phyloP scores from a whole-genome alignment of 176 grass and related monocot genomes.

The Aegilops umbellulata region DNA sequence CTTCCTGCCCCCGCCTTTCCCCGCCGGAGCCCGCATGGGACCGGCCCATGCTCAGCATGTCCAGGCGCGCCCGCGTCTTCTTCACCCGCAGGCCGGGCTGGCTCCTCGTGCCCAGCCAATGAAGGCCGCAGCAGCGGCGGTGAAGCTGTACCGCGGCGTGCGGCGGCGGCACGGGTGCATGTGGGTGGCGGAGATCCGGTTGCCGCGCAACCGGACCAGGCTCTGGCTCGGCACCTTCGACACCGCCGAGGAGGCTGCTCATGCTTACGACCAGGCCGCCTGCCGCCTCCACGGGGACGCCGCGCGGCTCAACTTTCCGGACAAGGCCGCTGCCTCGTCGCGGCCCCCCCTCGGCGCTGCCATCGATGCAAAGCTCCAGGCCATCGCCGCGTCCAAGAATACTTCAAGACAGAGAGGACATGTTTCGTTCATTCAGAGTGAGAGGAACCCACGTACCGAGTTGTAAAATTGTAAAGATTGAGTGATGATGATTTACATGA shows the following conservation, averaged over 20 bases:
- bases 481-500: no score
- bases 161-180: constrained; percentile 94
- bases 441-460: no score
- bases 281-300: constrained; percentile 51
- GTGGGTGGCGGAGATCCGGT: constrained; percentile 90
- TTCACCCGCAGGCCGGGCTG: constrained; percentile 10
- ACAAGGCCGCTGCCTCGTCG: constrained; percentile 22
- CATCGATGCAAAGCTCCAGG: constrained; percentile 62
- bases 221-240: not conserved
- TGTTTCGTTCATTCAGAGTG: no score
- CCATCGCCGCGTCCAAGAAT: constrained; percentile 34
- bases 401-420: no score
- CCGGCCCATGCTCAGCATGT: constrained; percentile 35
- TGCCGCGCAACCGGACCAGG: constrained; percentile 64
- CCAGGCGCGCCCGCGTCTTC: constrained; percentile 26
- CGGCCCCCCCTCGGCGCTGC: constrained; percentile 26
- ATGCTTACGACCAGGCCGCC: constrained; percentile 10
- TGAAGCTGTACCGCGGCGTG: constrained; percentile 81
- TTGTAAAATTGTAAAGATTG: no score
- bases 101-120: constrained; percentile 38
- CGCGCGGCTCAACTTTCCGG: constrained; percentile 55
- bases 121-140: constrained; percentile 2
- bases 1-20: not conserved
- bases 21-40: not conserved
- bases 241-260: no score